Percentiles rank a stretch among this genome's conserved stretches.
phyloP scores from a whole-genome alignment of 257 asterid species.

The Solanum etuberosum region DNA sequence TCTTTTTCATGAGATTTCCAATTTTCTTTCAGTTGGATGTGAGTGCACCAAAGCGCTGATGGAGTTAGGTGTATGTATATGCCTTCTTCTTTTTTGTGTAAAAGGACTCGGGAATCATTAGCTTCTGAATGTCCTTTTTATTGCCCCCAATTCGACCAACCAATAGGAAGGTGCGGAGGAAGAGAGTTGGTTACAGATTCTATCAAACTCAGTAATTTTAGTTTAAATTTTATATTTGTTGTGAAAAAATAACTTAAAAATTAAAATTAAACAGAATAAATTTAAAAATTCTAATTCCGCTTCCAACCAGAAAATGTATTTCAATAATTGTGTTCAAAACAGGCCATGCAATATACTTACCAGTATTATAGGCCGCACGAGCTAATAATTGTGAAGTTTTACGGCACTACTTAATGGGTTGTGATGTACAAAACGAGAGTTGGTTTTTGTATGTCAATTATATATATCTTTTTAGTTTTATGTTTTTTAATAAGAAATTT shows the following conservation, averaged over 20 bases:
- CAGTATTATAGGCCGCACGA: neutral
- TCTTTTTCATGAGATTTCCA: neutral
- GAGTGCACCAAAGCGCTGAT: neutral
- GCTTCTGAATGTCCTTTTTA: neutral
- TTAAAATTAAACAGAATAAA: neutral
- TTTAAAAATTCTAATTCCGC: neutral
- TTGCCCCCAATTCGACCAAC: neutral
- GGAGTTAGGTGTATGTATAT: neutral
- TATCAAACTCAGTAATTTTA: neutral
- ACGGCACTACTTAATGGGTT: neutral
- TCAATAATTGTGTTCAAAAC: neutral
- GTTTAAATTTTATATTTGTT: neutral
- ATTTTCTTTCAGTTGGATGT: neutral
- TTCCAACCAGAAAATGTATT: neutral
- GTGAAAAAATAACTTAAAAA: neutral
- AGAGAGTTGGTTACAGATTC: neutral
- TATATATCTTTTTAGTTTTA: too few relatives aligned
- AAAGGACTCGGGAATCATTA: neutral
- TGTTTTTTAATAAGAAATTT: too few relatives aligned
- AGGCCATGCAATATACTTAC: neutral
- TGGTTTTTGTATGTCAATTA: too few relatives aligned
- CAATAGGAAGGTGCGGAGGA: neutral
- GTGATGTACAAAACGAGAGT: neutral
- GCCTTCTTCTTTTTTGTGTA: neutral
- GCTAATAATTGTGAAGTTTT: neutral